Conservation (phyloP, 306 rosid genomes). For the Citrullus amarus region DNA sequence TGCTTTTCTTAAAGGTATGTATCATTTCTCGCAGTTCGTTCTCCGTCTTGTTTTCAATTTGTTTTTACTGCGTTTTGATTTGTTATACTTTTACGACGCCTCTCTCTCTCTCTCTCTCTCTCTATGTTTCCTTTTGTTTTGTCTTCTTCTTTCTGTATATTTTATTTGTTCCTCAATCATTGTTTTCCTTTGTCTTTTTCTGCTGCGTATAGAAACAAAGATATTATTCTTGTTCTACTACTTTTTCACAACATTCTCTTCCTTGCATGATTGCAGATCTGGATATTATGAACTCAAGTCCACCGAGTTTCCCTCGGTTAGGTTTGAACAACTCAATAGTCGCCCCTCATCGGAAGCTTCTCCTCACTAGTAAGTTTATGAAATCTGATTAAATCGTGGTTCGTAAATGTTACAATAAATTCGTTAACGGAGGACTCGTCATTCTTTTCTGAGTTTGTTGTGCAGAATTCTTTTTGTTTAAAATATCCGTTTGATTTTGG, state of each 20-base stretch:
- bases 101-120: neutral
- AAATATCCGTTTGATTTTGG: neutral
- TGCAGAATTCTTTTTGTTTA: neutral
- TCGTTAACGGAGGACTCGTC: neutral
- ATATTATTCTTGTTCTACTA: neutral
- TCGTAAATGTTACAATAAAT: neutral
- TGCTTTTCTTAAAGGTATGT: slow-evolving; percentile 3
- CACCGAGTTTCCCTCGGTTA: neutral
- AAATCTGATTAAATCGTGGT: neutral
- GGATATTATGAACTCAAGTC: neutral
- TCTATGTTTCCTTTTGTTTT: neutral
- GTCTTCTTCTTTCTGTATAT: neutral
- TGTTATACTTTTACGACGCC: neutral
- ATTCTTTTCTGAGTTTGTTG: neutral
- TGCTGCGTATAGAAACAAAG: neutral
- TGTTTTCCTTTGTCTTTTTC: neutral
- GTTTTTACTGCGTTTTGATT: neutral
- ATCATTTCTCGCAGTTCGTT: neutral
- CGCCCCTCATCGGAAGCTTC: slow-evolving; percentile 57
- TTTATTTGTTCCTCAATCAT: neutral
- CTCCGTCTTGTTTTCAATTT: neutral
- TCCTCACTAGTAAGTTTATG: slow-evolving; percentile 17
- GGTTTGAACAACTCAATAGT: neutral
- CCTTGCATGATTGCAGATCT: slow-evolving; percentile 19
- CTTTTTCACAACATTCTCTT: neutral